Evolutionary conservation across 306 rosid species (phyloP).

Genomic region (Fagus sylvatica): DNA sequence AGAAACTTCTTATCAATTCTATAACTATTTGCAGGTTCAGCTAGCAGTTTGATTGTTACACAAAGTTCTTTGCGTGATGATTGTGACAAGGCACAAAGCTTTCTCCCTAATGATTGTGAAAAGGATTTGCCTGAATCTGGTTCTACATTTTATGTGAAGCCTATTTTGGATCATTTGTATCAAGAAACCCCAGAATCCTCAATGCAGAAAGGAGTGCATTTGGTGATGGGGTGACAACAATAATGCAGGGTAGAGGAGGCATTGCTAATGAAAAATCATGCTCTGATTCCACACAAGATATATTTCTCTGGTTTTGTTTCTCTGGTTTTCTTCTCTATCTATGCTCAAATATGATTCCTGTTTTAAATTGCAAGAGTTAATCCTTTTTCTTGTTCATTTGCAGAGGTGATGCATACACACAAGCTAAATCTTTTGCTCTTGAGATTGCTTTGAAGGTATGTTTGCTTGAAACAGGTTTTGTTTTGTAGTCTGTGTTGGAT

Average conservation of each 20-base stretch:
- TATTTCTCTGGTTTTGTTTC: too few species aligned
- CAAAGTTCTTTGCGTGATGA: constrained; percentile 34
- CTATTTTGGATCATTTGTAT: constrained; percentile 29
- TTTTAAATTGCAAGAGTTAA: too few species aligned
- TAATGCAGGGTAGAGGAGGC: constrained; percentile 34
- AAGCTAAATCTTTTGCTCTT: too few species aligned
- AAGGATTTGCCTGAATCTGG: constrained; percentile 29
- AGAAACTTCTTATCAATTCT: constrained; percentile 5
- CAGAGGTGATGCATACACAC: too few species aligned
- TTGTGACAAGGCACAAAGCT: constrained; percentile 11
- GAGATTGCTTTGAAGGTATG: too few species aligned
- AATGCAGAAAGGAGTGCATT: constrained; percentile 30
- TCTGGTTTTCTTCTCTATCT: too few species aligned
- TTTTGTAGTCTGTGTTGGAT: too few species aligned
- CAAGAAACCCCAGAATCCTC: constrained; percentile 28
- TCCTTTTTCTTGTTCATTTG: too few species aligned
- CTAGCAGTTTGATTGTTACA: constrained; percentile 28
- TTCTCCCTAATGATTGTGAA: constrained; percentile 12
- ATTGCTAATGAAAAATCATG: constrained; percentile 32
- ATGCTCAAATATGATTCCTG: too few species aligned
- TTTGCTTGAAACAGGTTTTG: too few species aligned
- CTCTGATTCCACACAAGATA: too few species aligned
- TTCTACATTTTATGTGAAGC: constrained; percentile 31
- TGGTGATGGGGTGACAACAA: constrained; percentile 21
- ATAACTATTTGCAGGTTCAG: constrained; percentile 24